Evolutionary conservation across 1,284 basidiomycete species (phyloP).

Genomic region (Ustilago bromivora): DNA sequence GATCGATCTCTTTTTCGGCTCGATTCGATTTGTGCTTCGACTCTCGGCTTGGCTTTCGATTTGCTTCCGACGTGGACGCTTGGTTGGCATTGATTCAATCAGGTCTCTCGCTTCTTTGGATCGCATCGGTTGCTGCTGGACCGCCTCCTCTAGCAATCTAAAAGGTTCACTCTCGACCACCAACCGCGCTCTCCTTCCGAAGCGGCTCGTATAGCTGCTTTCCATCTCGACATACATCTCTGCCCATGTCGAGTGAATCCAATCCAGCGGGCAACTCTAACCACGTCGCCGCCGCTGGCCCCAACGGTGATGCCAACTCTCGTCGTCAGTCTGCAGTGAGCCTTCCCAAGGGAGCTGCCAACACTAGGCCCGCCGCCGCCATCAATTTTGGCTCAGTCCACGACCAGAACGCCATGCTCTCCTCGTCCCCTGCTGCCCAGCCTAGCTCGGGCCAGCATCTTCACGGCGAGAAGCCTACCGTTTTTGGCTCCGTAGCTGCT

Average conservation of each 20-base stretch:
- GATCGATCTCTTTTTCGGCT: conserved; percentile 14
- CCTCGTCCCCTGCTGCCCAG: conserved; percentile 70
- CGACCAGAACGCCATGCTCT: conserved; percentile 70
- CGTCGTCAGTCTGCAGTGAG: conserved; percentile 64
- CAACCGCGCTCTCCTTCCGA: conserved; percentile 17
- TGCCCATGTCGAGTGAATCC: conserved; percentile 57
- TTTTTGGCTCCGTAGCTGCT: conserved; percentile 69
- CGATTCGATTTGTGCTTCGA: conserved; percentile 8
- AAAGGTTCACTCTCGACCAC: conserved; percentile 15
- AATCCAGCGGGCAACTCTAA: conserved; percentile 41
- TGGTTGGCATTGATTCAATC: conserved; percentile 2
- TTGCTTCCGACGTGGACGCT: conserved; percentile 23
- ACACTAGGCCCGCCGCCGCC: conserved; percentile 49
- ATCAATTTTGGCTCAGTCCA: conserved; percentile 71
- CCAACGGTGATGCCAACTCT: conserved; percentile 52
- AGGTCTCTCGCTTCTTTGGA: not conserved
- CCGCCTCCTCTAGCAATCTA: conserved; percentile 7
- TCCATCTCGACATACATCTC: conserved; percentile 35
- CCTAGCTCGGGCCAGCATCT: conserved; percentile 66
- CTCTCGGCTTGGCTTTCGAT: conserved; percentile 10
- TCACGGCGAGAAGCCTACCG: conserved; percentile 66
- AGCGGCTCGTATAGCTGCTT: conserved; percentile 42
- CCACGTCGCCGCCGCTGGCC: conserved; percentile 46
- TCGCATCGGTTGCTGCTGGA: conserved; percentile 1
- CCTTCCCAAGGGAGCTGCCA: conserved; percentile 57